These are phyloP conservation scores for Cladosporium velox DNA, from an alignment of 2,329 filamentous ascomycete species.

Conservation along the genomic window DNA sequence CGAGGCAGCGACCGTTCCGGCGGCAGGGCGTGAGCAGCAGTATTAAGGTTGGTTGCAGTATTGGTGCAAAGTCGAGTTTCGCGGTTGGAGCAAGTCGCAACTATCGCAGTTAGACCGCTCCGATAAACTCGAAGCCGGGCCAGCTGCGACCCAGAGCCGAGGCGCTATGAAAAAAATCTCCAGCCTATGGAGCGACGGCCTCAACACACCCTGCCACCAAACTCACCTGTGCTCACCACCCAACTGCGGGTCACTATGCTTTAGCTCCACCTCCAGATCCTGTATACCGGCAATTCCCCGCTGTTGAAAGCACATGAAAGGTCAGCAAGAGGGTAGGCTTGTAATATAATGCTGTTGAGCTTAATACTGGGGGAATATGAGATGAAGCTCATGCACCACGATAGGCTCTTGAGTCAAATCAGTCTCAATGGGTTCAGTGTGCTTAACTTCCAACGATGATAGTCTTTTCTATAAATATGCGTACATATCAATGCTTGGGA, in stretches of 20 bases:
- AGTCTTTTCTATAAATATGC: not conserved
- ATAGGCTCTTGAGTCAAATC: not conserved
- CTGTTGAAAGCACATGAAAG: not conserved
- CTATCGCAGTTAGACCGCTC: not conserved
- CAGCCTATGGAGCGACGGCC: not conserved
- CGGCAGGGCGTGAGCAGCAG: not conserved
- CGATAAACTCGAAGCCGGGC: not conserved
- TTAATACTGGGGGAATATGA: not conserved
- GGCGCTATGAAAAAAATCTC: not conserved
- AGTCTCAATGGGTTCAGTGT: not conserved
- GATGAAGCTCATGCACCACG: not conserved
- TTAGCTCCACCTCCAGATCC: not conserved
- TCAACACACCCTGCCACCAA: constrained; percentile 3
- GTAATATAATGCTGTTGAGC: not conserved
- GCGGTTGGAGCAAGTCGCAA: not conserved
- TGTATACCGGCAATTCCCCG: not conserved
- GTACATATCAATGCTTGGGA: not conserved
- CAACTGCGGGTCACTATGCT: not conserved
- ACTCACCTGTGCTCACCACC: not conserved
- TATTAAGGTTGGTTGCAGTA: constrained; percentile 4
- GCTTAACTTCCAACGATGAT: not conserved
- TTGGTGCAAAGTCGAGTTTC: constrained; percentile 7
- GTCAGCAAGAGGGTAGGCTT: not conserved
- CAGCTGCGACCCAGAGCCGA: constrained; percentile 5
- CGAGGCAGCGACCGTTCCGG: not conserved